Evolutionary conservation across 2,329 filamentous ascomycete species (phyloP).

Genomic region (Sporothrix brunneoviolacea): DNA sequence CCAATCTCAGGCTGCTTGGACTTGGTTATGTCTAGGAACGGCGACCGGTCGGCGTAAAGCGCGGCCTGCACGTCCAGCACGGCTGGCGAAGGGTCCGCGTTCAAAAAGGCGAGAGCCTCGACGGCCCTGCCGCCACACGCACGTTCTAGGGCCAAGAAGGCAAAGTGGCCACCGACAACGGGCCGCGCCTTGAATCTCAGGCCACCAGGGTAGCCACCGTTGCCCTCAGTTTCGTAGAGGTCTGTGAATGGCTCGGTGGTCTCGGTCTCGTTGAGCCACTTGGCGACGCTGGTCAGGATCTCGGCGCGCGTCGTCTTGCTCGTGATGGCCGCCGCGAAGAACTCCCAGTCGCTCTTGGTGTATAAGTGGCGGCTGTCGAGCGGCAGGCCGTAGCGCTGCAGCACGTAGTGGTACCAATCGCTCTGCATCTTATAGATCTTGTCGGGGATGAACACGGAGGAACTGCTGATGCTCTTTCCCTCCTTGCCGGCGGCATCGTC

Average conservation of each 20-base stretch:
- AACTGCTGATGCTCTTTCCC: no score
- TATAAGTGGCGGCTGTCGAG: conserved; percentile 78
- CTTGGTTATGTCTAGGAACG: conserved; percentile 2
- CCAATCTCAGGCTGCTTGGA: conserved; percentile 2
- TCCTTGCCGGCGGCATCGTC: conserved; percentile 17
- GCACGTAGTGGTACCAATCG: conserved; percentile 70
- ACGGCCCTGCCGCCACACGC: conserved; percentile 67
- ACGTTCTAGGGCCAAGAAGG: conserved; percentile 72
- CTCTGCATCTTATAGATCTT: conserved; percentile 73
- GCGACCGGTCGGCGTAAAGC: conserved; percentile 16
- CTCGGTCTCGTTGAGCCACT: conserved; percentile 77
- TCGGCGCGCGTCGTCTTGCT: conserved; percentile 59
- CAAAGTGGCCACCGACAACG: conserved; percentile 80
- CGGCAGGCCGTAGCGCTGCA: conserved; percentile 76
- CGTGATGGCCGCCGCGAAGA: conserved; percentile 77
- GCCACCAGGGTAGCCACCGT: conserved; percentile 66
- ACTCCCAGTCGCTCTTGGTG: conserved; percentile 87
- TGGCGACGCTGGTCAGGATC: conserved; percentile 67
- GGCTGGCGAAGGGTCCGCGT: conserved; percentile 26
- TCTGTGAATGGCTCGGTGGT: conserved; percentile 75
- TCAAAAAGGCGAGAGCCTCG: conserved; percentile 47
- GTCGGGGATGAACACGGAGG: conserved; percentile 58
- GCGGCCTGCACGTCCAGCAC: conserved; percentile 16
- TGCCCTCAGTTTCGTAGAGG: conserved; percentile 72
- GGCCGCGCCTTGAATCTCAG: conserved; percentile 74